A percentile compares a stretch with the other conserved stretches of the same genome.
Conservation (phyloP, 495 filamentous ascomycete genomes). For the Xylaria telfairii region DNA sequence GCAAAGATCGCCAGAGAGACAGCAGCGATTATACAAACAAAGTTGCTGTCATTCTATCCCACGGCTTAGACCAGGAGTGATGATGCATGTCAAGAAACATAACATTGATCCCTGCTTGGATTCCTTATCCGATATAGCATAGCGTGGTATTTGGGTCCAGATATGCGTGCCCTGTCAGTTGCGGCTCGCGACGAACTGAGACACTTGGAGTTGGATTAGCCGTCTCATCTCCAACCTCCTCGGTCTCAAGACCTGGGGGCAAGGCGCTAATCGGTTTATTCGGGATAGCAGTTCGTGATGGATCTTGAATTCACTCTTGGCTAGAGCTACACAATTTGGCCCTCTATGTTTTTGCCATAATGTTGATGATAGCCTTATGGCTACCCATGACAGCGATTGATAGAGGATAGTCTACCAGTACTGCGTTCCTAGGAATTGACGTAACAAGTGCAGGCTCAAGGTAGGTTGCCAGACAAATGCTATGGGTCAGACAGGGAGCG, state of each 20-base stretch:
- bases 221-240: slow-evolving; percentile 41
- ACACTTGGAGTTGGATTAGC: slow-evolving; percentile 38
- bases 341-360: neutral
- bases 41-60: neutral
- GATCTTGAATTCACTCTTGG: neutral
- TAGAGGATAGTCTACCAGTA: neutral
- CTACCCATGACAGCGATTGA: neutral
- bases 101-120: slow-evolving; percentile 7
- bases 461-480: neutral
- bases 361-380: neutral
- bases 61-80: neutral
- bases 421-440: too few relatives aligned
- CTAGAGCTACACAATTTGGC: neutral
- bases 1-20: slow-evolving; percentile 5
- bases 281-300: neutral
- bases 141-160: neutral
- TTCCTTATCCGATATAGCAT: neutral
- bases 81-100: neutral
- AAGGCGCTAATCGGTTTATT: slow-evolving; percentile 21
- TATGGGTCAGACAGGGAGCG: slow-evolving; percentile 14
- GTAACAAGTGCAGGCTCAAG: neutral
- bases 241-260: slow-evolving; percentile 31
- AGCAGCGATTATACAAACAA: neutral
- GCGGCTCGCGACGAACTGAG: slow-evolving; percentile 38
- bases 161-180: slow-evolving; percentile 30